A percentile compares a stretch with the other conserved stretches of the same genome.
Conservation (phyloP, 2,329 filamentous ascomycete species). For the Pseudogymnoascus sp. region DNA sequence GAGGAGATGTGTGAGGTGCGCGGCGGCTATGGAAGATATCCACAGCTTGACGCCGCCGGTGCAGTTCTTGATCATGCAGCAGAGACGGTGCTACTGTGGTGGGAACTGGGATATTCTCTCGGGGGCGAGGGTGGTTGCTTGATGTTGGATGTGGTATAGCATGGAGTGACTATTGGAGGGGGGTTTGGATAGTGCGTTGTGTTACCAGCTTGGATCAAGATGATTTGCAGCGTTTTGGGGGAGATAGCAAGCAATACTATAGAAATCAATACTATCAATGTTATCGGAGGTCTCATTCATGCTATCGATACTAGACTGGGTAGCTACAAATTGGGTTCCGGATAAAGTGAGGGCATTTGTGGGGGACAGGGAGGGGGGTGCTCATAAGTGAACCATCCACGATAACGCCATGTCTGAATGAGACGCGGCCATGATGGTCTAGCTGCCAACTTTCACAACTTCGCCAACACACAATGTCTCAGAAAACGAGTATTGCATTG, state of each 20-base stretch:
- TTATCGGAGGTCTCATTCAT: neutral
- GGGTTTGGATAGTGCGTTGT: neutral
- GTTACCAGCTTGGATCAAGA: neutral
- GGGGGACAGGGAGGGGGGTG: neutral
- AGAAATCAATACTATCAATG: neutral
- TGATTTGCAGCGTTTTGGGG: neutral
- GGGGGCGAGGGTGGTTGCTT: conserved; percentile 3
- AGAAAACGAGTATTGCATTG: neutral
- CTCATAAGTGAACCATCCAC: neutral
- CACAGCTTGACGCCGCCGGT: conserved; percentile 23
- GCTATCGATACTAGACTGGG: neutral
- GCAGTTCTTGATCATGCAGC: conserved; percentile 30
- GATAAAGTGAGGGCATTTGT: neutral
- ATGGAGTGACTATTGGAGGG: neutral
- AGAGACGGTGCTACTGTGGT: conserved; percentile 28
- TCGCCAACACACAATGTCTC: neutral
- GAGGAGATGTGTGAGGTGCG: conserved; percentile 29
- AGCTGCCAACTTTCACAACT: neutral
- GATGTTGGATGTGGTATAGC: neutral
- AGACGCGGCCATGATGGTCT: neutral
- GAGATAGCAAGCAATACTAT: neutral
- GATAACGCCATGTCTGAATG: neutral
- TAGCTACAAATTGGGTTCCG: neutral
- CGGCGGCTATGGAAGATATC: conserved; percentile 30
- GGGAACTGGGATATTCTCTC: conserved; percentile 26